Evolutionary conservation across 306 rosid genomes (phyloP).

Genomic region (Acacia crassicarpa): DNA sequence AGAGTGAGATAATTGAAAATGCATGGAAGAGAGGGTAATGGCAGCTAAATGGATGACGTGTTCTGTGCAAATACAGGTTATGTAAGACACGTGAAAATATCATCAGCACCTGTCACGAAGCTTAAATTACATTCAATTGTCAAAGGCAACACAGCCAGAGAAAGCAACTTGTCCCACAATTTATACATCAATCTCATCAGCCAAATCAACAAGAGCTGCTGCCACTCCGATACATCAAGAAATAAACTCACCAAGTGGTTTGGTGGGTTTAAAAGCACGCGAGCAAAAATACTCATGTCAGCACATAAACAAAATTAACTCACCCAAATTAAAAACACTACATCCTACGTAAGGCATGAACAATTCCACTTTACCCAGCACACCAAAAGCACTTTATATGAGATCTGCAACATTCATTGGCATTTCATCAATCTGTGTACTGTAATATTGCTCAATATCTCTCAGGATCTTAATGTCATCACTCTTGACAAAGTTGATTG

Average conservation of each 20-base stretch:
- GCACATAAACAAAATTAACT: not conserved
- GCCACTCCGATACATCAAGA: constrained; percentile 5
- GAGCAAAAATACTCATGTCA: not conserved
- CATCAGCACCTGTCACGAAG: constrained; percentile 1
- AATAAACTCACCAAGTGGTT: constrained; percentile 18
- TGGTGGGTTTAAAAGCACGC: constrained; percentile 12
- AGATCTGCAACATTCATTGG: constrained; percentile 98
- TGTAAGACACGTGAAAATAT: constrained; percentile 14
- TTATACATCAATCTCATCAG: constrained; percentile 39
- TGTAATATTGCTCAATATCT: constrained; percentile 95
- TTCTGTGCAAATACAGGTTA: not conserved
- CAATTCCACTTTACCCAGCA: constrained; percentile 40
- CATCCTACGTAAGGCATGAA: constrained; percentile 22
- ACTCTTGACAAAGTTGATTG: constrained; percentile 92
- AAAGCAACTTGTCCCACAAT: constrained; percentile 32
- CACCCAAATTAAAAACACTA: constrained; percentile 29
- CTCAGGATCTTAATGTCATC: constrained; percentile 95
- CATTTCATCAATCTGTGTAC: constrained; percentile 99
- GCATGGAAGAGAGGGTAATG: not conserved
- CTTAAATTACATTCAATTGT: constrained; percentile 26
- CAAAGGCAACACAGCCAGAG: constrained; percentile 19
- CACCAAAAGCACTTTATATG: constrained; percentile 43
- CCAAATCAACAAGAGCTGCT: constrained; percentile 5
- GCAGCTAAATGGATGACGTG: constrained; percentile 7
- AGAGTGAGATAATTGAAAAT: not conserved